phyloP scores from a whole-genome alignment of 495 filamentous ascomycete genomes.

The Penicillium roqueforti region DNA sequence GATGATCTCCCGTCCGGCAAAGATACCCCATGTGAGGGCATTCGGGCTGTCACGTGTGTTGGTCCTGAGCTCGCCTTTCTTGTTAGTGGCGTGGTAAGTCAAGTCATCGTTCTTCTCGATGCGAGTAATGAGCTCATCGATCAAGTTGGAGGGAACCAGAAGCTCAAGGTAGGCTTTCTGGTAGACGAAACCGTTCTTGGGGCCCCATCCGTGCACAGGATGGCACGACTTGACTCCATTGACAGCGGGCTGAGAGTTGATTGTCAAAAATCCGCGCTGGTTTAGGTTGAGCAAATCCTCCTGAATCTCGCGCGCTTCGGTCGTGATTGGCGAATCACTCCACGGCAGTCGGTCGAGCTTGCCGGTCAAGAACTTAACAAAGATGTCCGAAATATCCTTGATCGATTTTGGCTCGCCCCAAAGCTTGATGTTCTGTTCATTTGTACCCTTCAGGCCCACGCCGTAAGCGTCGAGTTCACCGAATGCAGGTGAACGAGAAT shows the following conservation, averaged over 20 bases:
- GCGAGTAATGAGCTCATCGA: slow-evolving; percentile 71
- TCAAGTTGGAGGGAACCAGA: slow-evolving; percentile 72
- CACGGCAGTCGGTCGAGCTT: slow-evolving; percentile 82
- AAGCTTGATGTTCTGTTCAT: slow-evolving; percentile 91
- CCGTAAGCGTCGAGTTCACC: slow-evolving; percentile 96
- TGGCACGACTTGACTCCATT: slow-evolving; percentile 88
- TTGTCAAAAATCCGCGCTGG: slow-evolving; percentile 79
- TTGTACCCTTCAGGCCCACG: slow-evolving; percentile 91
- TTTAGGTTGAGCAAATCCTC: slow-evolving; percentile 76
- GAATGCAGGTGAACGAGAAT: slow-evolving; percentile 93
- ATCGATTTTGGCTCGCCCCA: slow-evolving; percentile 85
- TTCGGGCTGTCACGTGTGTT: slow-evolving; percentile 84
- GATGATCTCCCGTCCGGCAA: slow-evolving; percentile 97
- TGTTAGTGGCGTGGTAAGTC: slow-evolving; percentile 89
- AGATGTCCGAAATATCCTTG: slow-evolving; percentile 74
- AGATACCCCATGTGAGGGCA: slow-evolving; percentile 98
- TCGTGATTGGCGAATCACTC: slow-evolving; percentile 84
- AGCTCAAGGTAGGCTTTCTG: slow-evolving; percentile 98
- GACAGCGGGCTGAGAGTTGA: slow-evolving; percentile 96
- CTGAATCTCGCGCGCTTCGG: slow-evolving; percentile 74
- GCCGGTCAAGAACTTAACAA: slow-evolving; percentile 76
- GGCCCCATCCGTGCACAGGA: slow-evolving; percentile 89
- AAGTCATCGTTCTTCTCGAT: slow-evolving; percentile 76
- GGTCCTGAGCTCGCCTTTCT: slow-evolving; percentile 73
- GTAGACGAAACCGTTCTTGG: slow-evolving; percentile 92